Conservation (phyloP, 768 basidiomycete species). For the Suillus alpinus region DNA sequence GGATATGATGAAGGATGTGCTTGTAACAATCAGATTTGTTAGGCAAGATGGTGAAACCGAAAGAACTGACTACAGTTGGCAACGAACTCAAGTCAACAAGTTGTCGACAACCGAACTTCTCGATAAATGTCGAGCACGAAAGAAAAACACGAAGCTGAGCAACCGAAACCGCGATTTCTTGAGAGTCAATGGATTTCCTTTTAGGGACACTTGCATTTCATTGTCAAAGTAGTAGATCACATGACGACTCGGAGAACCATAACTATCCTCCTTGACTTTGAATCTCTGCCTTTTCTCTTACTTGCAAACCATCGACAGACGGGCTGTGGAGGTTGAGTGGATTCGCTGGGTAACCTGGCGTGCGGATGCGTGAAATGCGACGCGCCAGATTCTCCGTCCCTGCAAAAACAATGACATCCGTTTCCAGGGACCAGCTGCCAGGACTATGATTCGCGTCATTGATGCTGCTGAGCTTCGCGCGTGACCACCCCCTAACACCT, state of each 20-base stretch:
- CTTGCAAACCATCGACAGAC: neutral
- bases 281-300: neutral
- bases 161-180: conserved; percentile 3
- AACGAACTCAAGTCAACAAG: neutral
- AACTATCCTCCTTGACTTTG: neutral
- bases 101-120: neutral
- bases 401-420: neutral
- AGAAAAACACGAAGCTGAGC: conserved; percentile 3
- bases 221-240: neutral
- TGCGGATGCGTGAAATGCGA: neutral
- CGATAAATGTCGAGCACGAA: neutral
- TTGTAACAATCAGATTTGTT: neutral
- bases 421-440: neutral
- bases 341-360: neutral
- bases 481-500: neutral
- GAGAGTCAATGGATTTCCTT: neutral
- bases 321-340: neutral
- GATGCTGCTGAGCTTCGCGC: neutral
- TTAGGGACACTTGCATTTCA: neutral
- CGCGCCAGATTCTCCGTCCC: neutral
- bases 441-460: neutral
- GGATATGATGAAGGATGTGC: neutral
- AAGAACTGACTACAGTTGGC: neutral
- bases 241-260: too few species aligned
- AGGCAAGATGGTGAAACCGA: neutral